Evolutionary conservation across 345 rosid genomes (phyloP).

Genomic region (Salix suchowensis): DNA sequence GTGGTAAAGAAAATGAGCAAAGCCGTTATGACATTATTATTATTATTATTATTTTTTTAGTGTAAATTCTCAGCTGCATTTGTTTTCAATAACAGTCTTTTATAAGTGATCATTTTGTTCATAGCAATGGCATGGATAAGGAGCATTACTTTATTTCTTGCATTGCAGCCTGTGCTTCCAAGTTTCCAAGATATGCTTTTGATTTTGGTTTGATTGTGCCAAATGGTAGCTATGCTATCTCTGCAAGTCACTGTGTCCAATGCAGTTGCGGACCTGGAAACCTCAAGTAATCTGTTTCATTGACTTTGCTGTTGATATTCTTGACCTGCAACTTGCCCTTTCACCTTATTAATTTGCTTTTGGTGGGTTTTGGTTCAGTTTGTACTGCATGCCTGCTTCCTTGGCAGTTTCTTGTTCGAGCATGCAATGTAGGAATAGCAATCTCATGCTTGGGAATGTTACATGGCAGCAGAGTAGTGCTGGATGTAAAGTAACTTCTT

Average conservation of each 20-base stretch:
- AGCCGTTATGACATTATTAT: background rate
- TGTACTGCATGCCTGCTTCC: constrained; percentile 89
- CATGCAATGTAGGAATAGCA: constrained; percentile 83
- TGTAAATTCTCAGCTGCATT: background rate
- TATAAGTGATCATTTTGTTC: background rate
- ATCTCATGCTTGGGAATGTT: constrained; percentile 77
- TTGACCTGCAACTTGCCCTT: background rate
- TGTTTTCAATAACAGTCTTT: background rate
- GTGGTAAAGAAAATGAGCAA: background rate
- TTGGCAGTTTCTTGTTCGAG: constrained; percentile 92
- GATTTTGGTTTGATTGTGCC: constrained; percentile 76
- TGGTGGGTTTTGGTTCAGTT: constrained; percentile 32
- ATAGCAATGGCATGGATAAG: background rate
- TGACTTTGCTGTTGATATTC: background rate
- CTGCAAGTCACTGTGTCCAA: constrained; percentile 94
- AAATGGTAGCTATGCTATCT: constrained; percentile 84
- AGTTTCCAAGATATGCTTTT: constrained; percentile 68
- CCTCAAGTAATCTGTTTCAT: constrained; percentile 52
- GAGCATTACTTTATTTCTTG: constrained; percentile 8
- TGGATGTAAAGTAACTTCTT: constrained; percentile 87
- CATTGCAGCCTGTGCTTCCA: constrained; percentile 81
- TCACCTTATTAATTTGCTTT: constrained; percentile 13
- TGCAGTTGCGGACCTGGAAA: constrained; percentile 88
- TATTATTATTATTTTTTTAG: background rate
- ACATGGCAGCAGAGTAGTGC: constrained; percentile 65